Evolutionary conservation across 2,329 filamentous ascomycete species (phyloP).

Genomic region (Verticillium albo-atrum): DNA sequence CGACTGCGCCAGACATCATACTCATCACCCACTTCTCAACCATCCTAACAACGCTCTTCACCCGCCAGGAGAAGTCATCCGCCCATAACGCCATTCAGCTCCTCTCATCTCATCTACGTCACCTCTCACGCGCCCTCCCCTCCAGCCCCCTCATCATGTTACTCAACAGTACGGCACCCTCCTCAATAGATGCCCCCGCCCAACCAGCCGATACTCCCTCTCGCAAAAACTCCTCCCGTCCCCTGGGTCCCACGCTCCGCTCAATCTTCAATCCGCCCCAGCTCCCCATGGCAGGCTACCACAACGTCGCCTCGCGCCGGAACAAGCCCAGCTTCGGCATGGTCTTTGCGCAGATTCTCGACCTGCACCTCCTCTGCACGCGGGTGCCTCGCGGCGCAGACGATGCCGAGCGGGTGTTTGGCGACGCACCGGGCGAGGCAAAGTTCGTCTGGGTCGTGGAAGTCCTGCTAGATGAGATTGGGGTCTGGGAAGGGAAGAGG

Average conservation of each 20-base stretch:
- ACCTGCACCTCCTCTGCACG: constrained; percentile 50
- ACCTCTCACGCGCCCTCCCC: constrained; percentile 34
- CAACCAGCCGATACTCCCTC: background rate
- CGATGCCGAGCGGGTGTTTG: constrained; percentile 1
- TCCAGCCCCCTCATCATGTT: constrained; percentile 46
- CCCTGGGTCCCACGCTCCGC: constrained; percentile 39
- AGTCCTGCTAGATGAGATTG: constrained; percentile 46
- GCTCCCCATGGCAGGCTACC: constrained; percentile 13
- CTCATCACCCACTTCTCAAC: constrained; percentile 51
- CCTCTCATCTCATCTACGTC: constrained; percentile 42
- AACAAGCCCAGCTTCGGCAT: constrained; percentile 50
- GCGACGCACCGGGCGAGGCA: constrained; percentile 8
- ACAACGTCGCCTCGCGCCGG: constrained; percentile 16
- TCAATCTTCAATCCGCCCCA: constrained; percentile 41
- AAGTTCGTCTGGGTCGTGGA: constrained; percentile 41
- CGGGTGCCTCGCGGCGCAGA: constrained; percentile 28
- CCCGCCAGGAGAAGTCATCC: constrained; percentile 36
- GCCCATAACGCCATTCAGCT: constrained; percentile 45
- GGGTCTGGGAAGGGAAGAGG: constrained; percentile 31
- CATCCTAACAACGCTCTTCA: constrained; percentile 48
- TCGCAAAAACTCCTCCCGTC: constrained; percentile 6
- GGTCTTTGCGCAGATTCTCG: constrained; percentile 49
- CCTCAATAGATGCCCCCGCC: background rate
- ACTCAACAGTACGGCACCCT: constrained; percentile 44
- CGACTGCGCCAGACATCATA: constrained; percentile 38